These are phyloP conservation scores for Dipteronia sinensis DNA, from an alignment of 345 rosid species.

Conservation along the genomic window DNA sequence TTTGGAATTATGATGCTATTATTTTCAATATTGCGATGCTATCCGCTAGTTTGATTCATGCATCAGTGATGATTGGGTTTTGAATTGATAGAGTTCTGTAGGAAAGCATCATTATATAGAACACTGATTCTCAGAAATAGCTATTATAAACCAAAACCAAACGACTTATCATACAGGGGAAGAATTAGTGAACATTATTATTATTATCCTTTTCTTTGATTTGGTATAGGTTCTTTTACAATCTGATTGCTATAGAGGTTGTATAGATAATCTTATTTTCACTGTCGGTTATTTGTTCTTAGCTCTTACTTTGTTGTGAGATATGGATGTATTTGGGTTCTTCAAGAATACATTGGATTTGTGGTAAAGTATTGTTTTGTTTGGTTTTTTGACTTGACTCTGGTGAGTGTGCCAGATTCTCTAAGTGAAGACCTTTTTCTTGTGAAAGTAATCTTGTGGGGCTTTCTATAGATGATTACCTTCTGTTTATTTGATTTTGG, in stretches of 20 bases:
- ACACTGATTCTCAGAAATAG: neutral
- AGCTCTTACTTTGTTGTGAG: too few species aligned
- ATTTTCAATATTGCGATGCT: neutral
- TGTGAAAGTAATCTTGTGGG: too few species aligned
- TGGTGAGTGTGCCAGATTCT: too few species aligned
- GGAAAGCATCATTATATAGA: neutral
- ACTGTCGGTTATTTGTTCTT: too few species aligned
- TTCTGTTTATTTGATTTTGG: neutral
- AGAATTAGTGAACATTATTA: neutral
- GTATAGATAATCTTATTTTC: too few species aligned
- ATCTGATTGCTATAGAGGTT: too few species aligned
- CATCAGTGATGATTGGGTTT: neutral
- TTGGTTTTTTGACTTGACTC: too few species aligned
- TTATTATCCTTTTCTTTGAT: neutral
- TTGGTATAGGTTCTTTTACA: neutral
- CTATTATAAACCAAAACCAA: neutral
- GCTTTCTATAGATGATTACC: too few species aligned
- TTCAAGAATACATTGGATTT: neutral
- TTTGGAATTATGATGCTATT: neutral
- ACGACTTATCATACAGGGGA: neutral
- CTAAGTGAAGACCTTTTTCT: too few species aligned
- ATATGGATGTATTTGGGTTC: too few species aligned
- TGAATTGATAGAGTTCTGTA: neutral
- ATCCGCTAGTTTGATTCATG: neutral
- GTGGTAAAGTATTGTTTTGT: too few species aligned